Base-by-base conservation (phyloP, 352 stramenopile genomes). In the Phytopythium delawarense region DNA sequence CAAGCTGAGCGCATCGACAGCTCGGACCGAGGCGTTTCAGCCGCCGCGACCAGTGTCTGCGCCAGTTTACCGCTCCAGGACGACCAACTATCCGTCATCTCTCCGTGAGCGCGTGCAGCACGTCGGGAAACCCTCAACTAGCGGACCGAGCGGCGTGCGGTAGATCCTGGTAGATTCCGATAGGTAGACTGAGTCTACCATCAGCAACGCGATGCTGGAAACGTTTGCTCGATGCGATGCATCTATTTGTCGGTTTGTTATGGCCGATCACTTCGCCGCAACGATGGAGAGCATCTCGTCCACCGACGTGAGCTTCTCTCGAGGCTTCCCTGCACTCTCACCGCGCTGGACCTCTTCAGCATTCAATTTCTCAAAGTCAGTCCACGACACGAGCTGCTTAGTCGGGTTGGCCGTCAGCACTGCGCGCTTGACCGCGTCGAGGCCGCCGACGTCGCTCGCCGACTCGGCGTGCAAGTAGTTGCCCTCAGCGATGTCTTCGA, bases 261-360 rank as follows among this genome's bases (percentile, higher is more conserved):
- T 45, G 18, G 49, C 63, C 54, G 37, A 55, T 51, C 65, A 57
- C 46, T 59, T 56, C 18, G 48, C 21, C 9, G 49, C 40, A 9
- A 48, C 37, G 16, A 57, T 35, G 9, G 53, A n/a, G 13, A 59
- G 53, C 53, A 59, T 59, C 37, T 59, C 53, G 2, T 74, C 66
- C 15, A 96, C 76, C 1, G 73, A 88, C n/a, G 80, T 91, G 37
- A 96, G 64, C 61, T 96, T 95, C 62, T 95, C 88, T 30, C 85
- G 80, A 11, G 84, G 80, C 59, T 94, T 96, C 8, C 84, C 80
- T 0, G 75, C 46, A 0, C 70, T 56, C 60, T 78, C 64, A 2
- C 88, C 88, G 15, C 83, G 87, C 35, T 73, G 69, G 15, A 67
- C 74, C 57, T 96, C 88, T 42, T 89, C 84, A 4, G 62, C 63